Base-by-base conservation (phyloP, 352 stramenopile genomes). In the Globisporangium iwayamae region DNA sequence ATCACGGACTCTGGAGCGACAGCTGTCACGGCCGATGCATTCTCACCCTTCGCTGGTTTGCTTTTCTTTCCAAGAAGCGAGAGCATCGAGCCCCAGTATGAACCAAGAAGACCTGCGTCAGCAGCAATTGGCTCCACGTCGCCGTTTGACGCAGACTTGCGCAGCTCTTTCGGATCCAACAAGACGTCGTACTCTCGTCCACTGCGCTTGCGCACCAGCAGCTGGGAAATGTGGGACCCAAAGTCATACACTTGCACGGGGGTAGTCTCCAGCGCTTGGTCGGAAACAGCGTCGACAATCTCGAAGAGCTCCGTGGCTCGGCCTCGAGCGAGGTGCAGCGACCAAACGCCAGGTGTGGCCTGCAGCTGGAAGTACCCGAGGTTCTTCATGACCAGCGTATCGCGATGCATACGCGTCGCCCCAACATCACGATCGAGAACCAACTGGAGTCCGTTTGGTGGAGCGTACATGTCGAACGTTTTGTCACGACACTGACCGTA, bases 351-450 rank as follows among this genome's bases (percentile, higher is more conserved):
- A 30, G 97, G 97, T 1, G 97, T 96, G 0, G 96, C 96, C 62
- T 98, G 93, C 13, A 99, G 81, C 71, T 99, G 98, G 78, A 98
- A 99, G 83, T 99, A 99, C 14, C 97, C 98, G 34, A 98, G 74
- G 75, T 99, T 99, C 67, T 98, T 97, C 98, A 99, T 99, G 18
- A 99, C 98, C 4, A 99, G 68, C 14, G 98, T 99, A 68, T 99
- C 98, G 25, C 85, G 87, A 53, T 93, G 78, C 41, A 91, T 59
- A 25, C 73, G 71, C 30, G 72, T 61, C 52, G 60, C 72, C 10
- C 78, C 83, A 25, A 90, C 70, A n/a, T 89, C 75, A 22, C 84
- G 87, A 48, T 94, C 76, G 51, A 98, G 77, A 30, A 96, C 74
- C 22, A 98, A 66, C 69, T 98, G 94, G 11, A 98, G 76, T 0